Percentiles rank a stretch among this genome's conserved stretches.
Conservation (phyloP, 768 basidiomycete species). For the Russula sp. region DNA sequence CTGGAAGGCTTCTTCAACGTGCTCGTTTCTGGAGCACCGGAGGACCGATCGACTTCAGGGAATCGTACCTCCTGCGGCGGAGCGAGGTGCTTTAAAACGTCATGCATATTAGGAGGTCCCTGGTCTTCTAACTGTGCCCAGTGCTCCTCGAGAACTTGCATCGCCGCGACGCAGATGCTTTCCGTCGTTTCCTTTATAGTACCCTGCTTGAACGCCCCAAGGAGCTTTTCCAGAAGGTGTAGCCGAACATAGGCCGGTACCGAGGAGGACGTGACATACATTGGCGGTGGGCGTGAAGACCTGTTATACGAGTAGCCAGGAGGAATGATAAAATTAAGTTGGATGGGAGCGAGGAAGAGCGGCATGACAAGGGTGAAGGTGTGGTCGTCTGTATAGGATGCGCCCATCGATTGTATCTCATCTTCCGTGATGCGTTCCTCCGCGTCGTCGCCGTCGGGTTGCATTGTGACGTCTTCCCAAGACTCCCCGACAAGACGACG, state of each 20-base stretch:
- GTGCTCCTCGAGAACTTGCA: constrained; percentile 64
- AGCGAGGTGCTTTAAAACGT: constrained; percentile 58
- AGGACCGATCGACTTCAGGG: background rate
- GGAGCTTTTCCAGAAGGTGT: constrained; percentile 64
- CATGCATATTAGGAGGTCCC: constrained; percentile 71
- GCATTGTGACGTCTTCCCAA: constrained; percentile 22
- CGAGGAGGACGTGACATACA: constrained; percentile 66
- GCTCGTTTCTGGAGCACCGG: background rate
- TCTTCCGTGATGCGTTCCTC: constrained; percentile 38
- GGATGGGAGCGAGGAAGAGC: constrained; percentile 56
- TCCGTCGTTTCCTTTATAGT: constrained; percentile 60
- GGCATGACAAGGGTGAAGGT: constrained; percentile 49
- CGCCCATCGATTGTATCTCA: constrained; percentile 40
- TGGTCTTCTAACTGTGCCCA: constrained; percentile 61
- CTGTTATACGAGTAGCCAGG: constrained; percentile 40
- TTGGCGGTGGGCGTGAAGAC: constrained; percentile 49
- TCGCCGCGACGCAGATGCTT: constrained; percentile 64
- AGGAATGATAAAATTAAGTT: constrained; percentile 61
- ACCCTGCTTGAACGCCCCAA: constrained; percentile 48
- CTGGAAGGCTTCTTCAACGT: constrained; percentile 21
- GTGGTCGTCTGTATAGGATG: constrained; percentile 38
- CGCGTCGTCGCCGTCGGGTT: background rate
- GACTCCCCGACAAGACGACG: constrained; percentile 47
- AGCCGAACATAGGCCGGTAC: constrained; percentile 78
- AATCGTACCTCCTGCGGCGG: constrained; percentile 26